Percentiles rank a stretch among this genome's conserved stretches.
phyloP scores from a whole-genome alignment of 148 eudicot genomes.

The Spergularia bocconei region DNA sequence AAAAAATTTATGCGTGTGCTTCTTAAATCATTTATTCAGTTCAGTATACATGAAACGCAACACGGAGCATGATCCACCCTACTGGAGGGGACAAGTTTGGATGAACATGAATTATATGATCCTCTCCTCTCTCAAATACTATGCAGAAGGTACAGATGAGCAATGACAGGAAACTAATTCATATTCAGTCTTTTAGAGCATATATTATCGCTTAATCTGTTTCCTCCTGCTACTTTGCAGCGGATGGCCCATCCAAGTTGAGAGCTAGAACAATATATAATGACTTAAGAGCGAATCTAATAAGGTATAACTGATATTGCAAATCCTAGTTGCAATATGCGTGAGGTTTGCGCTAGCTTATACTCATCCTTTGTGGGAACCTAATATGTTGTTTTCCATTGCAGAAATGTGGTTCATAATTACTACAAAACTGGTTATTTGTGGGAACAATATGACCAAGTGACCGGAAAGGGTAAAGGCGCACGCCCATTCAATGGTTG shows the following conservation, averaged over 20 bases:
- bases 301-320: conserved; percentile 43
- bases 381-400: background rate
- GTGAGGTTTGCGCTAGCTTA: background rate
- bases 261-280: conserved; percentile 56
- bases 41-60: conserved; percentile 90
- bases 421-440: conserved; percentile 65
- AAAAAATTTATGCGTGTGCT: background rate
- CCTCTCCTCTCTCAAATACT: conserved; percentile 85
- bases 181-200: background rate
- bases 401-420: conserved; percentile 73
- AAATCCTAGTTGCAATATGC: no score
- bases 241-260: conserved; percentile 65
- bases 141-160: conserved; percentile 63
- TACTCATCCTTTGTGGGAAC: background rate
- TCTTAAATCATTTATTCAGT: conserved; percentile 36
- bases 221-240: conserved; percentile 29
- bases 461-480: conserved; percentile 85
- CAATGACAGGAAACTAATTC: no score
- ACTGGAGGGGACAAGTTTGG: conserved; percentile 98
- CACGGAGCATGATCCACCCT: conserved; percentile 97
- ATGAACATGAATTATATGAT: conserved; percentile 93
- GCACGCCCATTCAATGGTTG: conserved; percentile 84
- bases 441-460: conserved; percentile 96
- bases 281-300: conserved; percentile 71
- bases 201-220: no score